Conservation (phyloP, 345 rosid genomes). For the Dipteronia sinensis region DNA sequence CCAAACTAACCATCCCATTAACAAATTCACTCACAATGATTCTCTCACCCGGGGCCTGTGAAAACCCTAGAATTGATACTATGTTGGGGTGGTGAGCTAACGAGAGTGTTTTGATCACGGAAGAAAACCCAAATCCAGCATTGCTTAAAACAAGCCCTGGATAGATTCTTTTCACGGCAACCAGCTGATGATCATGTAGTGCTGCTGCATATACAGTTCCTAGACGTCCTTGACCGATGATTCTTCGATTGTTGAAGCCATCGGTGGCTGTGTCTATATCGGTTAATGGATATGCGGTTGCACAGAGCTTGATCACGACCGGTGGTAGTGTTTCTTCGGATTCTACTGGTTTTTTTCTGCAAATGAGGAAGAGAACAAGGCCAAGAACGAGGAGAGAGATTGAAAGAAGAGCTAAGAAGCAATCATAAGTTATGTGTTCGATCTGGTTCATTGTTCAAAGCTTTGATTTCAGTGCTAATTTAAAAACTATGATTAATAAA, state of each 20-base stretch:
- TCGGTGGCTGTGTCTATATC: slow-evolving; percentile 78
- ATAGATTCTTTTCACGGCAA: slow-evolving; percentile 77
- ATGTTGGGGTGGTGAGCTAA: slow-evolving; percentile 63
- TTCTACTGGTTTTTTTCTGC: slow-evolving; percentile 58
- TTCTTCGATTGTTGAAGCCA: slow-evolving; percentile 54
- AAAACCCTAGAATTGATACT: slow-evolving; percentile 63
- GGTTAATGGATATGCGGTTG: slow-evolving; percentile 46
- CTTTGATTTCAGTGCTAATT: neutral
- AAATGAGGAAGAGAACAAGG: slow-evolving; percentile 44
- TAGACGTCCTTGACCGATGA: slow-evolving; percentile 63
- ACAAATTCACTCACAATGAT: slow-evolving; percentile 60
- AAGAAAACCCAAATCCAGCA: slow-evolving; percentile 65
- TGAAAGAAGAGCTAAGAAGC: slow-evolving; percentile 50
- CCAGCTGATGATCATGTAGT: slow-evolving; percentile 40
- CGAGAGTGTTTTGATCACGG: slow-evolving; percentile 63
- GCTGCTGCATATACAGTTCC: slow-evolving; percentile 71
- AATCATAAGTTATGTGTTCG: slow-evolving; percentile 50
- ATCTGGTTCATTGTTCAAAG: slow-evolving; percentile 36
- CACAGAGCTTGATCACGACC: slow-evolving; percentile 24
- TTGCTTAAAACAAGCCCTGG: slow-evolving; percentile 67
- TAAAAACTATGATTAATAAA: neutral
- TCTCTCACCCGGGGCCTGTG: slow-evolving; percentile 92
- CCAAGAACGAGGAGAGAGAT: slow-evolving; percentile 43
- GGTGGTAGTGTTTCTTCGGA: slow-evolving; percentile 47
- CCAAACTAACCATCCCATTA: slow-evolving; percentile 45